phyloP scores from a whole-genome alignment of 164 flowering plant species.

The Stephania japonica region DNA sequence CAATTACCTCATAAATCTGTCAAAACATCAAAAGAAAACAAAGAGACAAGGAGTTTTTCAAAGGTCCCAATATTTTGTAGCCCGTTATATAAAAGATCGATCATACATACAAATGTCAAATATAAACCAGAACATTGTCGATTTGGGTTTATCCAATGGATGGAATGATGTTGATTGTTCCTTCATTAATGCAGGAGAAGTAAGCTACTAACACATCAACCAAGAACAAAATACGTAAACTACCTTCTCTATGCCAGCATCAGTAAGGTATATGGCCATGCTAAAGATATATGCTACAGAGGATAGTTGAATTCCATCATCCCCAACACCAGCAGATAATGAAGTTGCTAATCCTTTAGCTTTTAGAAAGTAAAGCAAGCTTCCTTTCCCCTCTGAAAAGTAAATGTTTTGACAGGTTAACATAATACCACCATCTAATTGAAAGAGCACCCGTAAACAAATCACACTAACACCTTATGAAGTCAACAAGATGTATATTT shows the following conservation, averaged over 20 bases:
- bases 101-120: background rate
- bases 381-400: slow-evolving; percentile 88
- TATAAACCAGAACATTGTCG: background rate
- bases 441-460: background rate
- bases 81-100: too few species aligned
- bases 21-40: slow-evolving; percentile 2
- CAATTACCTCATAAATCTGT: slow-evolving; percentile 80
- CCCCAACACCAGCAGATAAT: slow-evolving; percentile 94
- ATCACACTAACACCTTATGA: too few species aligned
- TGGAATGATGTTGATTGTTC: background rate
- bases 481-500: too few species aligned
- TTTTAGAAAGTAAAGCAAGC: slow-evolving; percentile 76
- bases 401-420: background rate
- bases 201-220: too few species aligned
- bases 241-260: slow-evolving; percentile 86
- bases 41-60: too few species aligned
- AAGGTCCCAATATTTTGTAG: too few species aligned
- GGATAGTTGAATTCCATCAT: slow-evolving; percentile 82
- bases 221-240: background rate
- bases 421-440: background rate
- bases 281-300: slow-evolving; percentile 75
- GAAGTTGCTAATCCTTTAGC: slow-evolving; percentile 88
- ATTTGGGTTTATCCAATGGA: background rate
- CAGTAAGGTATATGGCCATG: slow-evolving; percentile 81
- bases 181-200: background rate